A percentile compares a stretch with the other conserved stretches of the same genome.
phyloP scores from a whole-genome alignment of 225 moss, liverwort and hornwort genomes.

The Rhytidiadelphus loreus region DNA sequence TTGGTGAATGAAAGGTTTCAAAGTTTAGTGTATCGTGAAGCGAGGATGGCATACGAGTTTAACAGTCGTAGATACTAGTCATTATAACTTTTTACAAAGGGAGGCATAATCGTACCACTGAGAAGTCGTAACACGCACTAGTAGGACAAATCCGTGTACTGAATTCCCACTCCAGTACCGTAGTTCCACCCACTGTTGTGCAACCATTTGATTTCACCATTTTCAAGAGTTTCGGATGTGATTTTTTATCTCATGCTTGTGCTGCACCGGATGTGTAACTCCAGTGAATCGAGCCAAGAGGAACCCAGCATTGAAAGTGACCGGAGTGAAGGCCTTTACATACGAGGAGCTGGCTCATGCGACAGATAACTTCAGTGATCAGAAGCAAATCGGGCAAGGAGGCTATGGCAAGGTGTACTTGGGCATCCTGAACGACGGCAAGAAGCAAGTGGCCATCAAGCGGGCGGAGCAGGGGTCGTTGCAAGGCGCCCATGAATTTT shows the following conservation, averaged over 20 bases:
- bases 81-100: not conserved
- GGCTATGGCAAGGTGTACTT: constrained; percentile 65
- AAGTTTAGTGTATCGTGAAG: not conserved
- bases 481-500: constrained; percentile 57
- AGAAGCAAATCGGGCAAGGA: constrained; percentile 36
- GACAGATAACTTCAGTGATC: constrained; percentile 33
- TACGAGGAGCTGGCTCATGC: constrained; percentile 41
- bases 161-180: not conserved
- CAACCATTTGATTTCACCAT: not conserved
- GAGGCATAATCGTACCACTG: not conserved
- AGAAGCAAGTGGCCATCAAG: constrained; percentile 50
- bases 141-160: not conserved
- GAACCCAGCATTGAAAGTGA: constrained; percentile 35
- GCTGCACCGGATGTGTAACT: too few relatives aligned
- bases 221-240: not conserved
- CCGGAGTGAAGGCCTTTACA: constrained; percentile 38
- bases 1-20: not conserved
- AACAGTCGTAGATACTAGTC: not conserved
- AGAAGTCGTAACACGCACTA: not conserved
- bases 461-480: constrained; percentile 42
- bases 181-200: not conserved
- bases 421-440: constrained; percentile 21
- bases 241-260: not conserved
- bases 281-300: constrained; percentile 19
- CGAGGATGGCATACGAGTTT: not conserved